Base-by-base conservation (phyloP, 2,329 filamentous ascomycete genomes). In the Akanthomyces lecanii region DNA sequence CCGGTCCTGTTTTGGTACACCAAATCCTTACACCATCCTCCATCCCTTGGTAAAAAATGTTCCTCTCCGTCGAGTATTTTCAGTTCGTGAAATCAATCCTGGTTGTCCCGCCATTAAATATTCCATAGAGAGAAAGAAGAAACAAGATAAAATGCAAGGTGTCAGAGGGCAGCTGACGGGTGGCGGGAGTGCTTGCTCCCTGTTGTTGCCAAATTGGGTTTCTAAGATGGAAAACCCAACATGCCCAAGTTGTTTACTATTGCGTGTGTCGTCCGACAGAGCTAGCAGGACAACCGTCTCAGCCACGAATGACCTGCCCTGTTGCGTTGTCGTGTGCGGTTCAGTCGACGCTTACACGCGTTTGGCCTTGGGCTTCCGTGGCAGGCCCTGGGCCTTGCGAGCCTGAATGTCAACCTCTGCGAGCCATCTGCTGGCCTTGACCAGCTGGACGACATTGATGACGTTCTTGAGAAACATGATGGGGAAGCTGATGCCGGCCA, bases 391-490 rank as follows among this genome's bases (percentile, higher is more conserved):
- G 44, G 73, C 75, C 63, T 68, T 84, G 70, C 92, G 84, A 65
- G 83, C 80, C 70, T 85, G 82, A 42, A 89, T 76, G 71, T 99
- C 95, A n/a, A 92, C 92, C 77, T 98, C 93, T 0, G 92, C 95
- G 45, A 99, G 82, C 88, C 91, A 96, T 72, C 87, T 87, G 77
- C 92, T 93, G 7, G 95, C 95, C 77, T 97, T 96, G 72, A 96
- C 85, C 69, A 99, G 84, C 81, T 99, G 95, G 54, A 98, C 84
- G 57, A 97, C 83, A 71, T 99, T 99, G 82, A 98, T 91, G 71
- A 90, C 83, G 75, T 99, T 95, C 84, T 99, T 99, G 69, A 88
- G 82, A 28, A 86, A 80, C 93, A 98, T 98, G 73, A 97, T 81
- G 14, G 93, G 93, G 68, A 89, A 87, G 71, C 90, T 93, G 69